phyloP scores from a whole-genome alignment of 2,329 filamentous ascomycete species.

The Phialemonium atrogriseum region DNA sequence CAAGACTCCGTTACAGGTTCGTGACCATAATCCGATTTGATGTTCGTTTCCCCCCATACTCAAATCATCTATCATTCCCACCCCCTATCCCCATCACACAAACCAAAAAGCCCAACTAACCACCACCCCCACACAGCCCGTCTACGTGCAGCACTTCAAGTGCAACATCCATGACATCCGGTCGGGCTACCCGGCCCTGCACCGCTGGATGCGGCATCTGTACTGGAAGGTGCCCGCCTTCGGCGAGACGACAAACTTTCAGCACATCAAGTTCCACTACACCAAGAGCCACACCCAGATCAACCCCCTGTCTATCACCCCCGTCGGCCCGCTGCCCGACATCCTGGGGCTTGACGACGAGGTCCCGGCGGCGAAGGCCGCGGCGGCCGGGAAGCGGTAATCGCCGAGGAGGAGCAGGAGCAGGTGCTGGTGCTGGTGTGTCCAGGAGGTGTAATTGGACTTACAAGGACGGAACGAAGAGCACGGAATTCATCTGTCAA shows the following conservation, averaged over 20 bases:
- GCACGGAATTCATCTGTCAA: too few relatives aligned
- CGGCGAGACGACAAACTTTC: slow-evolving; percentile 75
- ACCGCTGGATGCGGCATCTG: slow-evolving; percentile 72
- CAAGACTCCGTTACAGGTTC: slow-evolving; percentile 31
- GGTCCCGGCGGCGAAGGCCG: slow-evolving; percentile 47
- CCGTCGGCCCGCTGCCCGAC: slow-evolving; percentile 75
- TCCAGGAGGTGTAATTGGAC: too few relatives aligned
- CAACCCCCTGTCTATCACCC: slow-evolving; percentile 67
- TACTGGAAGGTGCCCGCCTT: slow-evolving; percentile 83
- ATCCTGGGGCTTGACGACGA: slow-evolving; percentile 73
- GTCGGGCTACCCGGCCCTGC: slow-evolving; percentile 71
- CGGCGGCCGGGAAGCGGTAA: slow-evolving; percentile 4
- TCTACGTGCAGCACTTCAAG: slow-evolving; percentile 84
- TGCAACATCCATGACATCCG: slow-evolving; percentile 82
- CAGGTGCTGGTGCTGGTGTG: too few relatives aligned
- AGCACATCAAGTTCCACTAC: slow-evolving; percentile 84
- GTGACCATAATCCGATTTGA: slow-evolving; percentile 70
- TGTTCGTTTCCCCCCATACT: slow-evolving; percentile 17
- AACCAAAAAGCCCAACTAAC: neutral
- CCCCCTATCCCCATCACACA: slow-evolving; percentile 4
- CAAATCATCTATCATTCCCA: neutral
- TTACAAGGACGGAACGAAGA: too few relatives aligned
- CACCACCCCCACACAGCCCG: slow-evolving; percentile 29
- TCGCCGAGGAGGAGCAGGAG: too few relatives aligned
- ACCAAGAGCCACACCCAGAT: slow-evolving; percentile 56